phyloP scores from a whole-genome alignment of 352 stramenopile species.

The Globisporangium radiosum region DNA sequence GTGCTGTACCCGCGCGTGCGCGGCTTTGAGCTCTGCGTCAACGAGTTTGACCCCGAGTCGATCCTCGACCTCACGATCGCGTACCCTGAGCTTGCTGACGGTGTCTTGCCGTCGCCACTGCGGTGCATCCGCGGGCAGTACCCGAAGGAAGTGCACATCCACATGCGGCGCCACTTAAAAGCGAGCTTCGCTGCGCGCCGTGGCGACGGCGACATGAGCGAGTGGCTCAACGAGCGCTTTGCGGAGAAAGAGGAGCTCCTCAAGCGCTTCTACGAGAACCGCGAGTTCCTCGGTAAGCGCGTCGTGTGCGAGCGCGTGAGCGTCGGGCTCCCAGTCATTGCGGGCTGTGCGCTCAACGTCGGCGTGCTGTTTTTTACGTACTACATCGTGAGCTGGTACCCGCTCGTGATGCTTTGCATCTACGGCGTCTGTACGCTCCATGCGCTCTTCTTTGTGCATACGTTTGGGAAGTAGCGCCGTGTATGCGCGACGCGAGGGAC shows the following conservation, averaged over 20 bases:
- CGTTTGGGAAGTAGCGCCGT: slow-evolving; percentile 33
- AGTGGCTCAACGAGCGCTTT: slow-evolving; percentile 64
- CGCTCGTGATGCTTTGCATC: slow-evolving; percentile 14
- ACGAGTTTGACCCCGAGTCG: slow-evolving; percentile 57
- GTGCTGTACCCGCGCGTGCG: slow-evolving; percentile 59
- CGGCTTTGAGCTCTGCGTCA: slow-evolving; percentile 61
- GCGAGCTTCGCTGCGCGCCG: slow-evolving; percentile 34
- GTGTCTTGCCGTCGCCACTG: slow-evolving; percentile 62
- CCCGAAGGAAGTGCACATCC: slow-evolving; percentile 66
- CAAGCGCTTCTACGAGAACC: slow-evolving; percentile 55
- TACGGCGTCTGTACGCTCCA: slow-evolving; percentile 36
- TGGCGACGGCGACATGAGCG: slow-evolving; percentile 32
- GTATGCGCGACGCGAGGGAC: background rate
- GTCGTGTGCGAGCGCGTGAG: slow-evolving; percentile 23
- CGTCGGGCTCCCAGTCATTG: slow-evolving; percentile 21
- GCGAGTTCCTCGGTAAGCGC: slow-evolving; percentile 33
- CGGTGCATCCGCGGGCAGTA: slow-evolving; percentile 60
- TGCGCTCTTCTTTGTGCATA: slow-evolving; percentile 39
- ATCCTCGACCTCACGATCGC: slow-evolving; percentile 72
- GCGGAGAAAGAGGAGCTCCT: slow-evolving; percentile 69
- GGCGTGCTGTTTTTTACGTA: slow-evolving; percentile 29
- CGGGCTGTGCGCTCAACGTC: slow-evolving; percentile 28
- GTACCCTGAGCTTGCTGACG: slow-evolving; percentile 66
- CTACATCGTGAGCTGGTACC: slow-evolving; percentile 22
- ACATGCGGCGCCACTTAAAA: slow-evolving; percentile 52